phyloP scores from a whole-genome alignment of 2,329 filamentous ascomycete species.

The Fusarium virguliforme region DNA sequence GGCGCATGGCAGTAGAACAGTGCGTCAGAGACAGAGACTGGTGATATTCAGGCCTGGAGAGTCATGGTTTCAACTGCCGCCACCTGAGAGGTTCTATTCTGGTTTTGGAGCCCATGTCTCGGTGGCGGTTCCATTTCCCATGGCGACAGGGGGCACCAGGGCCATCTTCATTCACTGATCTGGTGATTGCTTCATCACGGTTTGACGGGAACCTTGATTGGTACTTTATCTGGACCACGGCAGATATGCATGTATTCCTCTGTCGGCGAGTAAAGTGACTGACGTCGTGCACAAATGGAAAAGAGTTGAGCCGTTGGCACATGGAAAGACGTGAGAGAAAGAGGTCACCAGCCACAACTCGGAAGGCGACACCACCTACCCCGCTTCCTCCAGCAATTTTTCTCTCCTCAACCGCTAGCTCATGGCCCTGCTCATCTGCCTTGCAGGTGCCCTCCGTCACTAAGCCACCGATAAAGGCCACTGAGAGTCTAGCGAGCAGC shows the following conservation, averaged over 20 bases:
- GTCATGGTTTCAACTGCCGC: conserved; percentile 2
- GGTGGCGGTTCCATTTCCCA: conserved; percentile 11
- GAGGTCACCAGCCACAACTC: conserved; percentile 15
- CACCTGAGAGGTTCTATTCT: not conserved
- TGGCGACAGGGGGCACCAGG: conserved; percentile 4
- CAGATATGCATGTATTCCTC: not conserved
- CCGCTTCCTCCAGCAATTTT: conserved; percentile 33
- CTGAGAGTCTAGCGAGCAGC: conserved; percentile 22
- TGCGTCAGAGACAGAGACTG: not conserved
- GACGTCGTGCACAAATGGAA: not conserved
- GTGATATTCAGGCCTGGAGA: conserved; percentile 1
- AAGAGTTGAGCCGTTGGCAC: not conserved
- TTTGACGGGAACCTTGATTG: not conserved
- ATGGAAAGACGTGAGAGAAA: not conserved
- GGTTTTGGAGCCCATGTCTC: conserved; percentile 1
- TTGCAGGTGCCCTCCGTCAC: conserved; percentile 9
- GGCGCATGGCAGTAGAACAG: not conserved
- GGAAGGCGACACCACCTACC: conserved; percentile 29
- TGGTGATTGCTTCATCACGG: not conserved
- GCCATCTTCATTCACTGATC: not conserved
- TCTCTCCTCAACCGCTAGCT: conserved; percentile 3
- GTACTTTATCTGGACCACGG: not conserved
- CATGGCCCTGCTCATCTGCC: conserved; percentile 8
- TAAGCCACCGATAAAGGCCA: conserved; percentile 21
- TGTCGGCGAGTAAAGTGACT: not conserved